Evolutionary conservation across 345 rosid genomes (phyloP).

Genomic region (Gossypium herbaceum): DNA sequence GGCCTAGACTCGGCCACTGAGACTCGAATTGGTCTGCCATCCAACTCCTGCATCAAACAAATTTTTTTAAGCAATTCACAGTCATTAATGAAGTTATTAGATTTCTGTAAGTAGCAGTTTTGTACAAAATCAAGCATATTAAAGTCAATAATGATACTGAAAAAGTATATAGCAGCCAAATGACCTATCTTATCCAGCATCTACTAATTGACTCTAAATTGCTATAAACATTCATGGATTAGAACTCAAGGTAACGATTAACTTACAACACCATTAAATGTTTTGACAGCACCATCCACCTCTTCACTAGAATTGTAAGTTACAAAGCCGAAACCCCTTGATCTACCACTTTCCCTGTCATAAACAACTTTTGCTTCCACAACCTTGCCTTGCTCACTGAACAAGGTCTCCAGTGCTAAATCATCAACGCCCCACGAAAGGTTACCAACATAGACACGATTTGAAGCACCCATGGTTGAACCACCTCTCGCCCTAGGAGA

Average conservation of each 20-base stretch:
- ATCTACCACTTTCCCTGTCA: conserved; percentile 91
- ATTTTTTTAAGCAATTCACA: not conserved
- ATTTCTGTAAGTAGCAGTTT: not conserved
- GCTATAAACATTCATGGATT: not conserved
- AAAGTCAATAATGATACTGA: not conserved
- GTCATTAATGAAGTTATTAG: not conserved
- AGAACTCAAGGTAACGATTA: not conserved
- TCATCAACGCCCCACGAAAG: conserved; percentile 96
- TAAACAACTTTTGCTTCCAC: conserved; percentile 88
- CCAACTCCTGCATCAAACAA: conserved; percentile 61
- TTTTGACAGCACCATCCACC: conserved; percentile 61
- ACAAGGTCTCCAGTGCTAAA: conserved; percentile 71
- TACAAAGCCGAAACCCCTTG: conserved; percentile 96
- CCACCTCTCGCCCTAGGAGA: conserved; percentile 36
- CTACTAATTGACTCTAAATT: not conserved
- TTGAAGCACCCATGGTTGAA: conserved; percentile 27
- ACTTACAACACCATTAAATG: conserved; percentile 84
- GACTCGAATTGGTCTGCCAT: conserved; percentile 84
- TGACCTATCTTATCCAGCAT: not conserved
- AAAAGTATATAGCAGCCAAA: not conserved
- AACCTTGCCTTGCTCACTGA: conserved; percentile 83
- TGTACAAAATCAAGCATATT: not conserved
- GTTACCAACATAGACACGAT: conserved; percentile 81
- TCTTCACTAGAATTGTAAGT: conserved; percentile 75
- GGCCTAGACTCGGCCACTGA: conserved; percentile 81